Percentiles rank a stretch among this genome's conserved stretches.
phyloP scores from a whole-genome alignment of 2,329 filamentous ascomycete genomes.

The Epichloe baconii region DNA sequence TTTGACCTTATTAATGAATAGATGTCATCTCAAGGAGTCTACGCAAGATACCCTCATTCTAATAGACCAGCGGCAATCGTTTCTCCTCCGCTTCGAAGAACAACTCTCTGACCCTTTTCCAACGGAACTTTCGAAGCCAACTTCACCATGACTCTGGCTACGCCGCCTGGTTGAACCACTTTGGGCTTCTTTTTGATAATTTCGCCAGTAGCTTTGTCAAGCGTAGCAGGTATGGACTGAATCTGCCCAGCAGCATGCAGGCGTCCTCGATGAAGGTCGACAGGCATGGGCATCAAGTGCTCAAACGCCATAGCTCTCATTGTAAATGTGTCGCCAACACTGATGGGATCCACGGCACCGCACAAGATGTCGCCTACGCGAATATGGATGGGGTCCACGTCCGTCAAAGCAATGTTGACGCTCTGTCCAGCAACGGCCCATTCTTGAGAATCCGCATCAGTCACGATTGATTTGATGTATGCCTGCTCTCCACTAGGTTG shows the following conservation, averaged over 20 bases:
- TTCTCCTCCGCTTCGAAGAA: slow-evolving; percentile 65
- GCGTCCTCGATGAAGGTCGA: slow-evolving; percentile 80
- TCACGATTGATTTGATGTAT: slow-evolving; percentile 67
- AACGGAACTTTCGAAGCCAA: slow-evolving; percentile 63
- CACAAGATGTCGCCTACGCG: slow-evolving; percentile 81
- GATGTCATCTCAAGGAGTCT: not conserved
- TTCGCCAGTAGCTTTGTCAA: slow-evolving; percentile 71
- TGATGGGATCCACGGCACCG: slow-evolving; percentile 51
- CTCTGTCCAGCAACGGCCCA: slow-evolving; percentile 94
- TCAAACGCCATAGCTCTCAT: slow-evolving; percentile 84
- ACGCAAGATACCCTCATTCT: slow-evolving; percentile 36
- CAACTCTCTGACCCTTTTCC: slow-evolving; percentile 67
- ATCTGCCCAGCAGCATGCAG: slow-evolving; percentile 69
- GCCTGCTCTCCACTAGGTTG: slow-evolving; percentile 75
- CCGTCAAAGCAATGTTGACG: slow-evolving; percentile 65
- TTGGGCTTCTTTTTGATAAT: slow-evolving; percentile 71
- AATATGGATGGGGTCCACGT: slow-evolving; percentile 76
- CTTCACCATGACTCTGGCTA: slow-evolving; percentile 67
- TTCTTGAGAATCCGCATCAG: slow-evolving; percentile 59
- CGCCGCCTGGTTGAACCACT: slow-evolving; percentile 64
- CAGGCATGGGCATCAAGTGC: slow-evolving; percentile 72
- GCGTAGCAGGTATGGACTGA: slow-evolving; percentile 51
- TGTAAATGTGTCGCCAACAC: slow-evolving; percentile 59
- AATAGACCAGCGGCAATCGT: slow-evolving; percentile 82
- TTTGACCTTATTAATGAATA: not conserved